Evolutionary conservation across 495 filamentous ascomycete genomes (phyloP).

Genomic region (Tricharina praecox): DNA sequence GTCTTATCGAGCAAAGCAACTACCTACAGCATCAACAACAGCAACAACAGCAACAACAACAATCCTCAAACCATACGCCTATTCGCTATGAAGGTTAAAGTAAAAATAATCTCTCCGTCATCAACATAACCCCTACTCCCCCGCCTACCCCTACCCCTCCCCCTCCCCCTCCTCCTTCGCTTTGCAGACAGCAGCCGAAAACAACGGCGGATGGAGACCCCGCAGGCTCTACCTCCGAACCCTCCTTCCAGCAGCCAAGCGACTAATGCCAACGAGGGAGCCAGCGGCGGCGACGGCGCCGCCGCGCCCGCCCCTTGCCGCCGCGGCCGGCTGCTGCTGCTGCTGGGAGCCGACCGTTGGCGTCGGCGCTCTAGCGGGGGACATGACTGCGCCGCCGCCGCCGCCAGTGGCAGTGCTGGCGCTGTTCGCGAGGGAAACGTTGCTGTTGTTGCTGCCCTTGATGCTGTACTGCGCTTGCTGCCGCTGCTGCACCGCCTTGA

Average conservation of each 20-base stretch:
- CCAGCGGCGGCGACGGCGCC: background rate
- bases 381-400: conserved; percentile 16
- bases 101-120: too few relatives aligned
- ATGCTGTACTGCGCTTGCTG: conserved; percentile 31
- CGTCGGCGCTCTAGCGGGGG: conserved; percentile 21
- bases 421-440: background rate
- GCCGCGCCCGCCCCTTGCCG: background rate
- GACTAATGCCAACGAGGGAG: conserved; percentile 11
- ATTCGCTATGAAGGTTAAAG: too few relatives aligned
- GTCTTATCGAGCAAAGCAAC: too few relatives aligned
- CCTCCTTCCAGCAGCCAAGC: conserved; percentile 19
- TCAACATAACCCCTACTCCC: too few relatives aligned
- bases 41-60: too few relatives aligned
- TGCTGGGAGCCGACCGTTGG: conserved; percentile 10
- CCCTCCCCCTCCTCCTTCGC: too few relatives aligned
- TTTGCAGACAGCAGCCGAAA: too few relatives aligned
- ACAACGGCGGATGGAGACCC: background rate
- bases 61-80: too few relatives aligned
- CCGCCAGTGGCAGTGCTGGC: conserved; percentile 8
- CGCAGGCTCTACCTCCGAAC: conserved; percentile 11
- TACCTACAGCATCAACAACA: too few relatives aligned
- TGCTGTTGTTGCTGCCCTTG: conserved; percentile 10
- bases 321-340: background rate
- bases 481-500: conserved; percentile 77
- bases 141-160: too few relatives aligned